These are phyloP conservation scores for Aspergillus indologenus DNA, from an alignment of 495 filamentous ascomycete genomes.

Conservation along the genomic window DNA sequence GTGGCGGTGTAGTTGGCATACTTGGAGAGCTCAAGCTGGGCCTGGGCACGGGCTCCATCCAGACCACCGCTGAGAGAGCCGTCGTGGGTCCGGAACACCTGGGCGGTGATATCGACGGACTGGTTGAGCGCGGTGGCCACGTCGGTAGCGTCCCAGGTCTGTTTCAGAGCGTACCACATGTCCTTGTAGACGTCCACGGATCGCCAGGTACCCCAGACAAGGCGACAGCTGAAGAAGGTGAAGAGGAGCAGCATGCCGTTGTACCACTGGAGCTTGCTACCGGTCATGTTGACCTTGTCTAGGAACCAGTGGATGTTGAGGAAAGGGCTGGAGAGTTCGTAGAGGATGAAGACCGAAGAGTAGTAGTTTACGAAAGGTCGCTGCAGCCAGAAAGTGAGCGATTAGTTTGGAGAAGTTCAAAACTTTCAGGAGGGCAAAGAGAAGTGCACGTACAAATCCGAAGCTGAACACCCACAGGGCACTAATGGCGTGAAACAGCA, in stretches of 20 bases:
- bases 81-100: slow-evolving; percentile 37
- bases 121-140: slow-evolving; percentile 22
- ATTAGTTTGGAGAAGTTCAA: slow-evolving; percentile 1
- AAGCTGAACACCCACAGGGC: slow-evolving; percentile 84
- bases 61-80: slow-evolving; percentile 28
- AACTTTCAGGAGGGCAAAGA: background rate
- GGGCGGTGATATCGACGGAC: slow-evolving; percentile 31
- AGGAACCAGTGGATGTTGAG: slow-evolving; percentile 99
- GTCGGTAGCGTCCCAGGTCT: slow-evolving; percentile 34
- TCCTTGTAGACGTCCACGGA: slow-evolving; percentile 73
- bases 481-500: slow-evolving; percentile 84
- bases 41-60: slow-evolving; percentile 33
- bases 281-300: slow-evolving; percentile 94
- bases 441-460: slow-evolving; percentile 74
- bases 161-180: slow-evolving; percentile 64
- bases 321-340: slow-evolving; percentile 92
- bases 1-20: slow-evolving; percentile 44
- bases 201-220: slow-evolving; percentile 89
- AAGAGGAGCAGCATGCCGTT: slow-evolving; percentile 67
- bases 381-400: slow-evolving; percentile 40
- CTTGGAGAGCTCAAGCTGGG: slow-evolving; percentile 49
- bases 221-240: slow-evolving; percentile 83
- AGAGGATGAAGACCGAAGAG: slow-evolving; percentile 87
- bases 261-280: slow-evolving; percentile 74
- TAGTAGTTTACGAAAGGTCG: slow-evolving; percentile 94